Conservation (phyloP, 2,329 filamentous ascomycete genomes). For the Lasiodiplodia sp. region DNA sequence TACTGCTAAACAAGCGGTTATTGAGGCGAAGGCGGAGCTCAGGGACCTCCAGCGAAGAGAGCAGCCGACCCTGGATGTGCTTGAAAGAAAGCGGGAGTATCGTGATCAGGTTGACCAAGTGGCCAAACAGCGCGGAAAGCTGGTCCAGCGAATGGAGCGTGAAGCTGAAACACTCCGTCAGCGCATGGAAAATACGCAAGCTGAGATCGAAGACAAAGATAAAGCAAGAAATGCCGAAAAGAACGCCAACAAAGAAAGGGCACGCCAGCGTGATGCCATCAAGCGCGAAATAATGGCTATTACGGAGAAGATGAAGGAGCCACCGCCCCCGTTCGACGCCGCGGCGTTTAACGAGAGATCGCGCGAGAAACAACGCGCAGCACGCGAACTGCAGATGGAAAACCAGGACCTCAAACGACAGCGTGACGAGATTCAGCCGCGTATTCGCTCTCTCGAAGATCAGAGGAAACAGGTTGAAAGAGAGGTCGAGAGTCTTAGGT, state of each 20-base stretch:
- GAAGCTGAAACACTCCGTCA: constrained; percentile 38
- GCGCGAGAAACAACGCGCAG: constrained; percentile 61
- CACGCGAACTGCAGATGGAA: constrained; percentile 59
- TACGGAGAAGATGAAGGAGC: constrained; percentile 64
- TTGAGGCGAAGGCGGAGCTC: constrained; percentile 59
- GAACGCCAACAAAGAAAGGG: constrained; percentile 42
- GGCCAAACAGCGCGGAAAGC: constrained; percentile 61
- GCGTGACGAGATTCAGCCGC: constrained; percentile 31
- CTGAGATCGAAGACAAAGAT: constrained; percentile 47
- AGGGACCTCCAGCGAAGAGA: constrained; percentile 67
- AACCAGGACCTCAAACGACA: constrained; percentile 29
- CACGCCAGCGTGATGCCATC: constrained; percentile 18
- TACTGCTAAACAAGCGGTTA: constrained; percentile 59
- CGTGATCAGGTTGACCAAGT: constrained; percentile 62
- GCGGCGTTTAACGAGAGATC: constrained; percentile 75
- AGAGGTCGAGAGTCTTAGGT: constrained; percentile 67
- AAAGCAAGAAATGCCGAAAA: constrained; percentile 52
- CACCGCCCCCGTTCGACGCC: constrained; percentile 72
- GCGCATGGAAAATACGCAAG: constrained; percentile 53
- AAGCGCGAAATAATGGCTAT: constrained; percentile 58
- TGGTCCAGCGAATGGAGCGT: constrained; percentile 44
- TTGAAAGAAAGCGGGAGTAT: constrained; percentile 76
- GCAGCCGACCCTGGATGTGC: constrained; percentile 73
- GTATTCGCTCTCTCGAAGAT: constrained; percentile 39
- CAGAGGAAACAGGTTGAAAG: constrained; percentile 31